Evolutionary conservation across 371 early-diverging fungal species (phyloP).

Genomic region (Rhizomucor miehei): DNA sequence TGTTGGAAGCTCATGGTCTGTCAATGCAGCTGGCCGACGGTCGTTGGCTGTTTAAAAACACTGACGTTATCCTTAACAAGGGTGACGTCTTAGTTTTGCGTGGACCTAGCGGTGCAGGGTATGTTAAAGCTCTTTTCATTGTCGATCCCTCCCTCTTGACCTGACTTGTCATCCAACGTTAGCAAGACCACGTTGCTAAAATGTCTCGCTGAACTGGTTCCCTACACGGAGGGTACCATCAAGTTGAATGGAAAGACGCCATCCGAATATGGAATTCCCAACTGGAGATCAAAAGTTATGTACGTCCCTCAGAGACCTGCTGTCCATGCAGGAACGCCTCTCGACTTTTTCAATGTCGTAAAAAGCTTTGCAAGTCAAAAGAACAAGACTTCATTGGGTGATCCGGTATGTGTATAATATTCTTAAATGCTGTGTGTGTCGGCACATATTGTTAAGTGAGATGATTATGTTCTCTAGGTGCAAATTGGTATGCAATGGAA

Average conservation of each 20-base stretch:
- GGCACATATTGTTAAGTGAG: too few relatives aligned
- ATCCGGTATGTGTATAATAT: constrained; percentile 67
- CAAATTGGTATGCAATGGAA: constrained; percentile 67
- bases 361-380: constrained; percentile 57
- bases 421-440: too few relatives aligned
- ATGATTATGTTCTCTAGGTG: constrained; percentile 25
- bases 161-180: neutral
- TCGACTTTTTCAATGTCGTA: constrained; percentile 64
- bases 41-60: constrained; percentile 60
- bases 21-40: constrained; percentile 42
- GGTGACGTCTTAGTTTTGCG: constrained; percentile 62
- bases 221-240: constrained; percentile 61
- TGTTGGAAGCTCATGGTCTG: constrained; percentile 31
- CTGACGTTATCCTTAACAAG: constrained; percentile 52
- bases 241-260: constrained; percentile 59
- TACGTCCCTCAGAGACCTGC: constrained; percentile 88
- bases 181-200: constrained; percentile 86
- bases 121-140: too few relatives aligned
- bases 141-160: too few relatives aligned
- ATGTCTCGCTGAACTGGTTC: constrained; percentile 74
- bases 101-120: constrained; percentile 79
- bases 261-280: constrained; percentile 61
- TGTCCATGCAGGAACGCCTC: constrained; percentile 70
- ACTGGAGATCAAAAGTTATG: constrained; percentile 77
- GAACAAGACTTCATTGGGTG: constrained; percentile 32